A percentile compares a stretch with the other conserved stretches of the same genome.
Conservation (phyloP, 2,329 filamentous ascomycete species). For the Amauroascus niger region DNA sequence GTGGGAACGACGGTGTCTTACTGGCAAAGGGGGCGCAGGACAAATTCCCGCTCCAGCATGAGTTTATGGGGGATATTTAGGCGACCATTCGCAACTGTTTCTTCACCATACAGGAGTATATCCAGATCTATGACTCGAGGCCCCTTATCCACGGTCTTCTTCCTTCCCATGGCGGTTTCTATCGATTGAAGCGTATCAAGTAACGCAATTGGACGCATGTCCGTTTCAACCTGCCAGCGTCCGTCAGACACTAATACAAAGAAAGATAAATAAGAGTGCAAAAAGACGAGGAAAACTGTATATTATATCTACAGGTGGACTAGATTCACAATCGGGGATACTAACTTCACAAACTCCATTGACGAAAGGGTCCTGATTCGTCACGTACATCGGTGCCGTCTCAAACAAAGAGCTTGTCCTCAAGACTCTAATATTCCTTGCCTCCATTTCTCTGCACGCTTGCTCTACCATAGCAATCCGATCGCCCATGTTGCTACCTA, state of each 20-base stretch:
- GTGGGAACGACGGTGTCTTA: conserved; percentile 19
- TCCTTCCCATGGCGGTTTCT: conserved; percentile 66
- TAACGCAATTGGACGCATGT: conserved; percentile 61
- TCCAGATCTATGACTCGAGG: conserved; percentile 92
- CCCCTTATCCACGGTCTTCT: conserved; percentile 83
- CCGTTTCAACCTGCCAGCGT: conserved; percentile 62
- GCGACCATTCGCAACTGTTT: conserved; percentile 56
- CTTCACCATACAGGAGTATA: conserved; percentile 69
- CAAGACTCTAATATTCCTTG: conserved; percentile 60
- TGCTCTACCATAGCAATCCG: conserved; percentile 74
- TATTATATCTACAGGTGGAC: conserved; percentile 2
- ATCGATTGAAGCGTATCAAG: conserved; percentile 75
- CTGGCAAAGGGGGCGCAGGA: conserved; percentile 68
- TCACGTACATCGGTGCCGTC: conserved; percentile 92
- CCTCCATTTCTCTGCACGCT: conserved; percentile 69
- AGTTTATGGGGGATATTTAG: conserved; percentile 76
- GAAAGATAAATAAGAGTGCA: not conserved
- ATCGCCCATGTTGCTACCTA: conserved; percentile 89
- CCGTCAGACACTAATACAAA: conserved; percentile 11
- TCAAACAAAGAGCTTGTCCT: conserved; percentile 86
- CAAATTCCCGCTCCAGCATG: conserved; percentile 87
- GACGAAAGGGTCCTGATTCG: conserved; percentile 77
- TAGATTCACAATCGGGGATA: conserved; percentile 17
- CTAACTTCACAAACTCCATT: conserved; percentile 87
- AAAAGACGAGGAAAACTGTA: not conserved